Percentiles rank a stretch among this genome's conserved stretches.
These are phyloP conservation scores for Mortierella sp. DNA, from an alignment of 371 early-diverging fungal genomes.

Conservation along the genomic window DNA sequence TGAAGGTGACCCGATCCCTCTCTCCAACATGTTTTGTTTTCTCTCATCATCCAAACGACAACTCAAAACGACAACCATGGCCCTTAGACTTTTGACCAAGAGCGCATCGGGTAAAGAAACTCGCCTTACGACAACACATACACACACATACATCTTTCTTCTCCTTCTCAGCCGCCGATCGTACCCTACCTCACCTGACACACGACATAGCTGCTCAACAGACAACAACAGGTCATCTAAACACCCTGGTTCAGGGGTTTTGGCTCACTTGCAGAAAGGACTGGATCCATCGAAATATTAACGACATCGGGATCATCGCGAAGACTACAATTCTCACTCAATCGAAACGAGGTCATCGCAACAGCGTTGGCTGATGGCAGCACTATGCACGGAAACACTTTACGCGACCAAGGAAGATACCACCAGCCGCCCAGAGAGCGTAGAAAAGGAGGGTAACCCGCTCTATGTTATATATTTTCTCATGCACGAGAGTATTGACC, in stretches of 20 bases:
- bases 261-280: neutral
- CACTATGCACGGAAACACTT: neutral
- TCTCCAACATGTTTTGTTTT: neutral
- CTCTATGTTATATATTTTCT: neutral
- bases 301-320: constrained; percentile 6
- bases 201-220: neutral
- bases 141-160: neutral
- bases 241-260: neutral
- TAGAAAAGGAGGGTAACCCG: neutral
- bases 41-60: constrained; percentile 14
- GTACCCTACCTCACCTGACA: neutral
- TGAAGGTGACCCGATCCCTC: neutral
- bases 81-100: constrained; percentile 61
- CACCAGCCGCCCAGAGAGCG: neutral
- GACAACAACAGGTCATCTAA: neutral
- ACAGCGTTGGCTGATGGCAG: neutral
- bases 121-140: neutral
- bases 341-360: neutral
- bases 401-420: neutral
- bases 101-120: constrained; percentile 58
- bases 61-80: constrained; percentile 40
- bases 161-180: no score
- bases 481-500: constrained; percentile 2
- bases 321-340: neutral
- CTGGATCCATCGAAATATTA: constrained; percentile 7